phyloP scores from a whole-genome alignment of 805 yeast species.

The Millerago galiae region DNA sequence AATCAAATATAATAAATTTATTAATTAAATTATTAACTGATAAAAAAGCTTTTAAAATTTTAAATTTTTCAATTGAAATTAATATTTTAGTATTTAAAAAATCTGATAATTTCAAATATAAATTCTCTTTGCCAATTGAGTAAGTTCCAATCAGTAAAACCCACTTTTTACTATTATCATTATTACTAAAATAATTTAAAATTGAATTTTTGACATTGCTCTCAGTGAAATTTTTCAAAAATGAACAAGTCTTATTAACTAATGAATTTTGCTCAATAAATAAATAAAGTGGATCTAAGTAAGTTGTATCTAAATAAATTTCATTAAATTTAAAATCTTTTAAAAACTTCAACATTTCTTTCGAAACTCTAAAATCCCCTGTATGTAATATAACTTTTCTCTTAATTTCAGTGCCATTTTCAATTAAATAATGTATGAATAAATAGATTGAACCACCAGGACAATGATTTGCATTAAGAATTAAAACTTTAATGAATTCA shows the following conservation, averaged over 20 bases:
- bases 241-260: constrained; percentile 53
- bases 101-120: constrained; percentile 64
- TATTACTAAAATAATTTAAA: constrained; percentile 25
- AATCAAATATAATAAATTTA: constrained; percentile 1
- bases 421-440: constrained; percentile 41
- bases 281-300: constrained; percentile 63
- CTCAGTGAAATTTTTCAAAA: constrained; percentile 24
- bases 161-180: constrained; percentile 23
- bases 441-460: constrained; percentile 89
- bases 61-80: constrained; percentile 31
- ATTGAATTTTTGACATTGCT: constrained; percentile 21
- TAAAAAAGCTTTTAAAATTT: constrained; percentile 6
- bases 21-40: not conserved
- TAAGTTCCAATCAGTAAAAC: constrained; percentile 76
- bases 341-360: constrained; percentile 24
- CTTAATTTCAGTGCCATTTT: constrained; percentile 22
- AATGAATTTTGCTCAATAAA: constrained; percentile 77
- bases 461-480: constrained; percentile 89
- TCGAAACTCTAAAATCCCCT: constrained; percentile 83
- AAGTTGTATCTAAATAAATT: constrained; percentile 87
- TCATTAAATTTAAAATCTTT: constrained; percentile 38
- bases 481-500: constrained; percentile 46
- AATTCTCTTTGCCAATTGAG: constrained; percentile 85
- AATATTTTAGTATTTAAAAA: constrained; percentile 46
- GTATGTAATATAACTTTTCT: constrained; percentile 58